Evolutionary conservation across 2,329 filamentous ascomycete species (phyloP), one percentile per base, ranked within the genome.

Genomic region (Pseudocercospora vitis): DNA sequence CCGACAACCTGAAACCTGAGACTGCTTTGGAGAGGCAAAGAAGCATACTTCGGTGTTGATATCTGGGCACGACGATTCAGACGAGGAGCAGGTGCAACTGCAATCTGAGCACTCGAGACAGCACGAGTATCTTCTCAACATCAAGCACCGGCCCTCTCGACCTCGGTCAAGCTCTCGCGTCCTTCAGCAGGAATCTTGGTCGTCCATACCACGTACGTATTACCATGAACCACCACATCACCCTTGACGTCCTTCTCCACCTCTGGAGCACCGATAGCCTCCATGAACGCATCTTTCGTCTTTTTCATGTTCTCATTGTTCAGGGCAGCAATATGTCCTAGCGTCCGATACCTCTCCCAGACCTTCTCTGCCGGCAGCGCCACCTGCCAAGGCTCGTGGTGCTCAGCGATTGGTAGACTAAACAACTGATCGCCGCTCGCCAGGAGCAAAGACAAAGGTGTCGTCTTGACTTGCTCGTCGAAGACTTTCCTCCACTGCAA

Each of bases 261-360:
- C 53, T 82, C 81, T 1, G 73, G 71, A 11, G 69, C 73, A 24
- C 74, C 73, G 55, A 89, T 58, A 7, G 79, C 78, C 46, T 80
- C 76, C 50, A 80, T 75, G 48, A 83, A 78, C 56, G 85, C 78
- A 53, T 72, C 70, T 37, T 73, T 74, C 52, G 75, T 74, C 40
- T 81, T 72, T 61, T 76, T 76, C 39, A 77, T 73, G 49, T 78
- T 73, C 1, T 76, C 80, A 42, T 78, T 71, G 47, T 73, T 68
- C 9, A 88, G 70, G 48, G 84, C 75, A 3, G 82, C 79, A 56
- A 90, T 80, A 65, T 89, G 85, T 63, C 84, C 87, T 53, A 89
- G 71, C 9, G 86, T 90, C 44, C 75, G 76, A 55, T 85, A 77
- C 29, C 87, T 77, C 49, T 80, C 76, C 82, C 84, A 88, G 45